Percentiles rank a stretch among this genome's conserved stretches.
Conservation (phyloP, 345 rosid species). For the Euphorbia peplus region DNA sequence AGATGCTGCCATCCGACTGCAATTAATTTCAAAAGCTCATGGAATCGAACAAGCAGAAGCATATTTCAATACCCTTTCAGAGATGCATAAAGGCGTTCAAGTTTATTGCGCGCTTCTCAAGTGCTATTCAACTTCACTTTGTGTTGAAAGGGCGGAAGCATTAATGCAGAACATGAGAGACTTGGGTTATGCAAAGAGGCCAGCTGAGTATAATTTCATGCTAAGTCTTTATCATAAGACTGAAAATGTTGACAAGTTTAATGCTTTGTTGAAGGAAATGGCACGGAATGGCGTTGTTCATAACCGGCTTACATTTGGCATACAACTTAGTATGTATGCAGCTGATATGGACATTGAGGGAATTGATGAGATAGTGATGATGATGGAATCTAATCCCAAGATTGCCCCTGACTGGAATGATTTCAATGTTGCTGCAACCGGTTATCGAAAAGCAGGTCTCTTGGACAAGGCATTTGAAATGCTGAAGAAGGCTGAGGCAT, state of each 20-base stretch:
- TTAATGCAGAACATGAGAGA: slow-evolving; percentile 33
- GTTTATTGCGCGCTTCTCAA: slow-evolving; percentile 39
- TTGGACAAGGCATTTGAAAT: slow-evolving; percentile 29
- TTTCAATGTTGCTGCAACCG: slow-evolving; percentile 20
- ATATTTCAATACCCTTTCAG: slow-evolving; percentile 31
- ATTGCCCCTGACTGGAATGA: slow-evolving; percentile 22
- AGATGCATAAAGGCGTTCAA: slow-evolving; percentile 5
- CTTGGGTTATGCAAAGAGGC: slow-evolving; percentile 17
- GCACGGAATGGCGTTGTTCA: slow-evolving; percentile 22
- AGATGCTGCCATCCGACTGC: too few relatives aligned
- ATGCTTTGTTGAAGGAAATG: slow-evolving; percentile 27
- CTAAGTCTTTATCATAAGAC: slow-evolving; percentile 29
- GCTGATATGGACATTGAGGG: too few relatives aligned
- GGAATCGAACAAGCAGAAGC: slow-evolving; percentile 3
- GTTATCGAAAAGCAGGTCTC: slow-evolving; percentile 23
- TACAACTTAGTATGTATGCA: too few relatives aligned
- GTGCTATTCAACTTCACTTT: slow-evolving; percentile 30
- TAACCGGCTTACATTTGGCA: too few relatives aligned
- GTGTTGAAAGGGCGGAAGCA: slow-evolving; percentile 41
- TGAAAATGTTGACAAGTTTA: slow-evolving; percentile 28
- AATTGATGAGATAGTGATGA: slow-evolving; percentile 17
- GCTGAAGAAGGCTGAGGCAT: too few relatives aligned
- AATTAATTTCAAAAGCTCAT: too few relatives aligned
- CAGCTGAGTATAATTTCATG: slow-evolving; percentile 22
- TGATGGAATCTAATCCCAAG: slow-evolving; percentile 29